Evolutionary conservation across 2,329 filamentous ascomycete genomes (phyloP).

Genomic region (Boeremia exigua): DNA sequence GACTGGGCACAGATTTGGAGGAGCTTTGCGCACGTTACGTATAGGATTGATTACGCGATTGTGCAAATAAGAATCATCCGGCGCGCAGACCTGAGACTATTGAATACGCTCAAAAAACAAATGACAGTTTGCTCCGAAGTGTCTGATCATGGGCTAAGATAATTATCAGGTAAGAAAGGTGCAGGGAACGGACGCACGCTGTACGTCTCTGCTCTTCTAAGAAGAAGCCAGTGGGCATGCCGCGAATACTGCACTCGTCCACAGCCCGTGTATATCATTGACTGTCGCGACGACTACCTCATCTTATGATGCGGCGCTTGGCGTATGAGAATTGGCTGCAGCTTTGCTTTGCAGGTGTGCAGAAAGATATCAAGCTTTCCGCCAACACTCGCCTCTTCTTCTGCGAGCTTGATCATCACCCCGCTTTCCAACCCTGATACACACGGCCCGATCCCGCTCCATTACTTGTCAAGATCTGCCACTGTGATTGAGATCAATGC

Average conservation of each 20-base stretch:
- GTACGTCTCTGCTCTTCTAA: background rate
- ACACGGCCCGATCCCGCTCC: background rate
- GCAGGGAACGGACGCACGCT: background rate
- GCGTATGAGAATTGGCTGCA: background rate
- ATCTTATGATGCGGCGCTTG: background rate
- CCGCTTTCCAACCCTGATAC: too few species aligned
- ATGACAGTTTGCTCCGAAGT: too few species aligned
- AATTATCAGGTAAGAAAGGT: too few species aligned
- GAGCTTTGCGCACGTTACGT: background rate
- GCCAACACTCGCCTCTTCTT: background rate
- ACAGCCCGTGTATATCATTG: background rate
- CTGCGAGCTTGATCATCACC: background rate
- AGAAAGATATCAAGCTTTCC: background rate
- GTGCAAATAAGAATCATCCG: too few species aligned
- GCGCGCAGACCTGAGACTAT: too few species aligned
- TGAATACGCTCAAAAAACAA: too few species aligned
- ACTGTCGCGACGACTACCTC: background rate
- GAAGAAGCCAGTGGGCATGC: background rate
- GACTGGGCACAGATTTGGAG: background rate
- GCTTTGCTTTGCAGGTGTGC: background rate
- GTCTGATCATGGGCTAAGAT: too few species aligned
- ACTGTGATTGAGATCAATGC: too few species aligned
- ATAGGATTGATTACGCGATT: too few species aligned
- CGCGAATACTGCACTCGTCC: background rate
- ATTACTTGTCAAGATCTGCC: background rate